A percentile compares a stretch with the other conserved stretches of the same genome.
These are phyloP conservation scores for Lactifluus rugatus DNA, from an alignment of 768 basidiomycete species.

Conservation along the genomic window DNA sequence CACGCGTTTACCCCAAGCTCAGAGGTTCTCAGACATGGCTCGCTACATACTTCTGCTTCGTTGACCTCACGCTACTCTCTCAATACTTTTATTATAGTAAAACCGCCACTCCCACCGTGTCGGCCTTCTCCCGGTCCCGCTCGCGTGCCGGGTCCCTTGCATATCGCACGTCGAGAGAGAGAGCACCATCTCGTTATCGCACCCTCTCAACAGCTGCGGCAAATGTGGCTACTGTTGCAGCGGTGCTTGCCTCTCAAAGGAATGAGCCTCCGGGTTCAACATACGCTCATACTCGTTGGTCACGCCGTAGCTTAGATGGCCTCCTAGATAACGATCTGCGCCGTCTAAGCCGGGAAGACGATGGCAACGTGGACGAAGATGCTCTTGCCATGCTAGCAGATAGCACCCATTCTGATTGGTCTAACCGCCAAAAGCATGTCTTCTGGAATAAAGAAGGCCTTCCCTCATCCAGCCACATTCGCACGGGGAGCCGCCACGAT, in stretches of 20 bases:
- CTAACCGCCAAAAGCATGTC: conserved; percentile 40
- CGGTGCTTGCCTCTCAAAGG: conserved; percentile 57
- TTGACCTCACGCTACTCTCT: conserved; percentile 64
- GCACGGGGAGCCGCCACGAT: conserved; percentile 26
- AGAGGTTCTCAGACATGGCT: conserved; percentile 59
- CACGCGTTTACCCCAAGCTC: conserved; percentile 13
- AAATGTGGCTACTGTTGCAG: conserved; percentile 55
- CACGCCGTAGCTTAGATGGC: conserved; percentile 25
- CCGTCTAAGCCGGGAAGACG: conserved; percentile 28
- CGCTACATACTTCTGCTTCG: conserved; percentile 79
- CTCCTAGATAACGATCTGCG: conserved; percentile 20
- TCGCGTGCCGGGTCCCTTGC: conserved; percentile 31
- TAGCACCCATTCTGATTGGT: conserved; percentile 67
- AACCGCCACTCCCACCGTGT: conserved; percentile 27
- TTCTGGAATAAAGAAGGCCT: conserved; percentile 60
- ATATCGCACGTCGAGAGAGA: conserved; percentile 44
- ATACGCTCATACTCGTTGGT: conserved; percentile 24
- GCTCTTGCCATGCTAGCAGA: conserved; percentile 52
- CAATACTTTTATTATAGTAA: conserved; percentile 76
- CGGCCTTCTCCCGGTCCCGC: conserved; percentile 32
- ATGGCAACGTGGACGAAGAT: conserved; percentile 40
- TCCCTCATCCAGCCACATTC: conserved; percentile 24
- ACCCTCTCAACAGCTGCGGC: conserved; percentile 60
- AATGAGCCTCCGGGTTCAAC: conserved; percentile 29
- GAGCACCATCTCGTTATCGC: conserved; percentile 52